Evolutionary conservation across 257 asterid species (phyloP).

Genomic region (Agastache rugosa): DNA sequence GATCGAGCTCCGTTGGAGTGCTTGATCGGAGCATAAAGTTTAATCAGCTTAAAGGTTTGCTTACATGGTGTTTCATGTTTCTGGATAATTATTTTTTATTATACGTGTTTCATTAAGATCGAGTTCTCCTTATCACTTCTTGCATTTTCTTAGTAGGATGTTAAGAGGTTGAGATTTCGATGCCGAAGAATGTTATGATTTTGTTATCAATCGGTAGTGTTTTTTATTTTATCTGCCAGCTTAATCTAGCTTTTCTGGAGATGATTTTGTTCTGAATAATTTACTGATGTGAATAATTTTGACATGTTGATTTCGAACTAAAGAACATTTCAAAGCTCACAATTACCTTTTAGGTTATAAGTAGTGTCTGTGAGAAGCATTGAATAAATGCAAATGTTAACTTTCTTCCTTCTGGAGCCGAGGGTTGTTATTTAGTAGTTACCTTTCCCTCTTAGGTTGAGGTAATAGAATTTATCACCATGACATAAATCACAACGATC

Average conservation of each 20-base stretch:
- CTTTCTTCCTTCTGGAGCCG: neutral
- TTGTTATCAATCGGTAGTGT: neutral
- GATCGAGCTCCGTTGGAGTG: slow-evolving; percentile 89
- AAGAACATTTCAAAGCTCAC: neutral
- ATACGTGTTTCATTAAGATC: neutral
- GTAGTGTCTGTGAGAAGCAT: neutral
- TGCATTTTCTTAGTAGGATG: neutral
- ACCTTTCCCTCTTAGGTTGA: neutral
- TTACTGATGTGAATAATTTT: neutral
- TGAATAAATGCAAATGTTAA: neutral
- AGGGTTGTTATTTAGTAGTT: neutral
- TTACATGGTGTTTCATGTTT: slow-evolving; percentile 7
- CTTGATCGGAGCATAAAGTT: slow-evolving; percentile 86
- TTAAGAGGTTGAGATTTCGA: neutral
- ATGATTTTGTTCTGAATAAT: slow-evolving; percentile 18
- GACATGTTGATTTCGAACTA: neutral
- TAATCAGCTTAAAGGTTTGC: slow-evolving; percentile 73
- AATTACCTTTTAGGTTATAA: neutral
- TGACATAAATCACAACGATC: neutral
- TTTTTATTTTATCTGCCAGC: neutral
- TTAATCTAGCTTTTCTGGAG: slow-evolving; percentile 6
- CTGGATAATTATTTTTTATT: neutral
- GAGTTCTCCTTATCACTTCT: slow-evolving; percentile 10
- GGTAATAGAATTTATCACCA: neutral
- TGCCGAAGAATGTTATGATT: slow-evolving; percentile 7